Evolutionary conservation across 2,329 filamentous ascomycete genomes (phyloP).

Genomic region (Colletotrichum costaricense): DNA sequence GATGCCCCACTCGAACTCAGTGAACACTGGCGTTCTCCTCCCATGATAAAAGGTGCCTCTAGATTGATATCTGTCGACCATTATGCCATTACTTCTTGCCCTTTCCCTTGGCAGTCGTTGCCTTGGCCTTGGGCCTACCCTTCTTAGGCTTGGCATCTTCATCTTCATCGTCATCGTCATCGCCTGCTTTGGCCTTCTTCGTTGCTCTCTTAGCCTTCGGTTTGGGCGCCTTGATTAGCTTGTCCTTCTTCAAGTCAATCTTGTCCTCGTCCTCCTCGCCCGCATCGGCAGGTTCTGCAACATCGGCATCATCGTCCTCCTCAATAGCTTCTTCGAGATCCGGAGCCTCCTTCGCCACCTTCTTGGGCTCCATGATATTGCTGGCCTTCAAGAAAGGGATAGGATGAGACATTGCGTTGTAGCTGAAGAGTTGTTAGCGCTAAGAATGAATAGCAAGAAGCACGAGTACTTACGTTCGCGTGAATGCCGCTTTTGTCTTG

Average conservation of each 20-base stretch:
- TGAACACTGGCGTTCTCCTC: neutral
- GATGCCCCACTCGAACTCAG: neutral
- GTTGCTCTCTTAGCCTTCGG: slow-evolving; percentile 61
- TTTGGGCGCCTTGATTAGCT: slow-evolving; percentile 95
- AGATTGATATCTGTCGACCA: neutral
- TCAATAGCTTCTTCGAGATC: slow-evolving; percentile 97
- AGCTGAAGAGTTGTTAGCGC: slow-evolving; percentile 59
- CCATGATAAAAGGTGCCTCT: neutral
- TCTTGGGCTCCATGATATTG: slow-evolving; percentile 78
- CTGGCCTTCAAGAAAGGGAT: slow-evolving; percentile 97
- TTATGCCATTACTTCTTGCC: slow-evolving; percentile 50
- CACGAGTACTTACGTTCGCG: slow-evolving; percentile 75
- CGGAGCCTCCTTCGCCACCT: slow-evolving; percentile 79
- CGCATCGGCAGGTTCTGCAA: slow-evolving; percentile 66
- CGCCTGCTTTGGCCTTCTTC: slow-evolving; percentile 54
- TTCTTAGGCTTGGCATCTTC: slow-evolving; percentile 67
- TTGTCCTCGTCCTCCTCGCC: slow-evolving; percentile 83
- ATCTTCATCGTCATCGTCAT: slow-evolving; percentile 58
- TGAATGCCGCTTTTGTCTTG: slow-evolving; percentile 90
- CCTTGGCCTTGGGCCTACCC: slow-evolving; percentile 54
- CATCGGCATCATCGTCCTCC: slow-evolving; percentile 83
- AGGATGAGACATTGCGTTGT: slow-evolving; percentile 88
- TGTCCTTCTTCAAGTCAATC: slow-evolving; percentile 90
- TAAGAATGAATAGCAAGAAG: slow-evolving; percentile 9
- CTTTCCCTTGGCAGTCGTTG: slow-evolving; percentile 56